Conservation (phyloP, 441 rosid genomes). For the Arabidopsis hybrid region DNA sequence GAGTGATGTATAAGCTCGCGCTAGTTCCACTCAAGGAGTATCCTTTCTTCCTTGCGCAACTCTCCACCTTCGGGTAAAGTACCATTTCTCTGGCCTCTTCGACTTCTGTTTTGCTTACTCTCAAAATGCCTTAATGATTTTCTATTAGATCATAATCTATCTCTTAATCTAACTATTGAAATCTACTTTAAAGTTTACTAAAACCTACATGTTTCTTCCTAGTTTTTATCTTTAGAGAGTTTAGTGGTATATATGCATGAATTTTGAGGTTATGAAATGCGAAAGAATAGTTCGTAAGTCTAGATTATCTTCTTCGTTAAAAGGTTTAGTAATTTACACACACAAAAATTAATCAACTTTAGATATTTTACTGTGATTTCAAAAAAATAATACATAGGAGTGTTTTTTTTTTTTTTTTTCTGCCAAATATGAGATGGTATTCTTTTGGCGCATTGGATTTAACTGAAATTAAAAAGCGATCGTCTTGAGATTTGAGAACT, state of each 20-base stretch:
- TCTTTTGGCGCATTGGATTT: neutral
- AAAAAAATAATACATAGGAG: neutral
- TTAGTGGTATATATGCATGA: slow-evolving; percentile 10
- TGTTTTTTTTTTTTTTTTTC: neutral
- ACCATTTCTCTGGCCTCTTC: neutral
- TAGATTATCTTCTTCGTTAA: neutral
- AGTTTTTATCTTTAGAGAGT: neutral
- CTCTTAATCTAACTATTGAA: neutral
- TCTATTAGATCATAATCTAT: neutral
- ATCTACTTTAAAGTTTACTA: neutral
- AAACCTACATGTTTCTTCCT: neutral
- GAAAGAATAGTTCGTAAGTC: slow-evolving; percentile 1
- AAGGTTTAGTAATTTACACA: neutral
- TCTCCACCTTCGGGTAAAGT: slow-evolving; percentile 87
- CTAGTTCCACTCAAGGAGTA: slow-evolving; percentile 81
- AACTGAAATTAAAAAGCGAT: neutral
- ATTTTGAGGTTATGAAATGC: slow-evolving; percentile 11
- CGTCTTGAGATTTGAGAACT: neutral
- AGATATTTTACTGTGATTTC: no score
- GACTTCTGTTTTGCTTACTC: neutral
- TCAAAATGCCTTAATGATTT: neutral
- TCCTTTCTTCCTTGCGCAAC: slow-evolving; percentile 94
- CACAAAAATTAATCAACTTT: no score
- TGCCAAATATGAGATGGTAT: neutral
- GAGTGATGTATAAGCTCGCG: slow-evolving; percentile 85